Evolutionary conservation across 2,329 filamentous ascomycete species (phyloP).

Genomic region (Fusarium verrucosum): DNA sequence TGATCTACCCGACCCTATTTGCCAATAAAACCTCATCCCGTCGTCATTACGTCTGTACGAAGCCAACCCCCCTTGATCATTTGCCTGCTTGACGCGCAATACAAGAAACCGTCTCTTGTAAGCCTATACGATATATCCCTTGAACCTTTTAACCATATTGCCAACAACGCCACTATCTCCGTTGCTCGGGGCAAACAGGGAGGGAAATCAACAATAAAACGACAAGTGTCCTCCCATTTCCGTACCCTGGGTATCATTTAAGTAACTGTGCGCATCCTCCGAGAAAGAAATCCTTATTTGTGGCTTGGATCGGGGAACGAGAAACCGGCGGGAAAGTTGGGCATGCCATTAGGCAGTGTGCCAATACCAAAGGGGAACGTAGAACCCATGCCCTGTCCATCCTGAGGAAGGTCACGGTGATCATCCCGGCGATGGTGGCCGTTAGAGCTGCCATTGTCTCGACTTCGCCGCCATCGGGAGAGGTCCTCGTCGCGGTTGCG

Average conservation of each 20-base stretch:
- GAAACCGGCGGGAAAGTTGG: conserved; percentile 54
- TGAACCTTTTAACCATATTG: conserved; percentile 8
- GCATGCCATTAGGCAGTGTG: conserved; percentile 55
- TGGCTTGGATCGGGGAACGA: conserved; percentile 50
- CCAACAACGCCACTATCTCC: conserved; percentile 27
- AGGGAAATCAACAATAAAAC: conserved; percentile 25
- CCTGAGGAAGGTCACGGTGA: conserved; percentile 34
- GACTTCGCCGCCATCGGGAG: conserved; percentile 48
- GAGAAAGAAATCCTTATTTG: conserved; percentile 20
- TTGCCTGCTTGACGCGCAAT: conserved; percentile 15
- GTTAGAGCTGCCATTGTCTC: conserved; percentile 43
- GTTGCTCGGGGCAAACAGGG: conserved; percentile 11
- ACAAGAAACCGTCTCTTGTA: conserved; percentile 10
- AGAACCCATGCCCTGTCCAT: conserved; percentile 40
- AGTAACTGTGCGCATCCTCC: conserved; percentile 16
- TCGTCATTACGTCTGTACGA: not conserved
- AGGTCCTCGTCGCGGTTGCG: conserved; percentile 54
- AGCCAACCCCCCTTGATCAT: not conserved
- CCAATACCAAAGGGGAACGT: conserved; percentile 54
- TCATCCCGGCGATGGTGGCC: conserved; percentile 38
- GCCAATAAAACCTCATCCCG: conserved; percentile 4
- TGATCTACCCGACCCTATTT: not conserved
- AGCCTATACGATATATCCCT: no score
- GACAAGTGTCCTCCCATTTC: conserved; percentile 32
- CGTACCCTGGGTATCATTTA: conserved; percentile 32